phyloP scores from a whole-genome alignment of 352 stramenopile species.

The Elongisporangium senticosum region DNA sequence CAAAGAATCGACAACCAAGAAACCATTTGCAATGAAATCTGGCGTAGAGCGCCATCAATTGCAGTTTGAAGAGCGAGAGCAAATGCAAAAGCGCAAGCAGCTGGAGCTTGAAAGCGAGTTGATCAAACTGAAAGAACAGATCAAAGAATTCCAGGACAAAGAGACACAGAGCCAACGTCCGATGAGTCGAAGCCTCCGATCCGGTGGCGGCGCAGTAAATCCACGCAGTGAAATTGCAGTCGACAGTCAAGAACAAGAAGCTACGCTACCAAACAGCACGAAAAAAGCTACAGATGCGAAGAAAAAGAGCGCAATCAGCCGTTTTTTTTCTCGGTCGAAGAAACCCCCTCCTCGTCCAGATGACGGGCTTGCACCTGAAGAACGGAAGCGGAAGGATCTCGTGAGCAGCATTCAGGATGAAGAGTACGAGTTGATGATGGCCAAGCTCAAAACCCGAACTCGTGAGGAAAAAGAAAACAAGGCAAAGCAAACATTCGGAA shows the following conservation, averaged over 20 bases:
- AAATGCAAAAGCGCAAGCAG: slow-evolving; percentile 41
- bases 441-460: slow-evolving; percentile 26
- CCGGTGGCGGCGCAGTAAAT: slow-evolving; percentile 1
- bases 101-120: slow-evolving; percentile 62
- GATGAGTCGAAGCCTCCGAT: slow-evolving; percentile 9
- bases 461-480: slow-evolving; percentile 33
- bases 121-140: slow-evolving; percentile 55
- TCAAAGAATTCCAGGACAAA: slow-evolving; percentile 39
- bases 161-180: slow-evolving; percentile 18
- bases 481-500: slow-evolving; percentile 27
- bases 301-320: slow-evolving; percentile 15
- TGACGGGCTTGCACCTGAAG: slow-evolving; percentile 20
- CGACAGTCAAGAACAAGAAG: slow-evolving; percentile 2
- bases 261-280: not conserved
- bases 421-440: slow-evolving; percentile 18
- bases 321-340: slow-evolving; percentile 14
- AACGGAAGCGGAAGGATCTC: slow-evolving; percentile 31
- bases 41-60: slow-evolving; percentile 54
- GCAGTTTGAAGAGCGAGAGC: slow-evolving; percentile 44
- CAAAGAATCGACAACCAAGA: slow-evolving; percentile 57
- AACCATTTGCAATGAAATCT: slow-evolving; percentile 43
- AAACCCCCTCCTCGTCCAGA: not conserved
- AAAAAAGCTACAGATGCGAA: slow-evolving; percentile 11
- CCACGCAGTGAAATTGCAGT: slow-evolving; percentile 8
- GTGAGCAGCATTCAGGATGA: slow-evolving; percentile 16